Evolutionary conservation across 2,329 filamentous ascomycete species (phyloP), one percentile per base, ranked within the genome.

Genomic region (Penicillium sclerotigenum): DNA sequence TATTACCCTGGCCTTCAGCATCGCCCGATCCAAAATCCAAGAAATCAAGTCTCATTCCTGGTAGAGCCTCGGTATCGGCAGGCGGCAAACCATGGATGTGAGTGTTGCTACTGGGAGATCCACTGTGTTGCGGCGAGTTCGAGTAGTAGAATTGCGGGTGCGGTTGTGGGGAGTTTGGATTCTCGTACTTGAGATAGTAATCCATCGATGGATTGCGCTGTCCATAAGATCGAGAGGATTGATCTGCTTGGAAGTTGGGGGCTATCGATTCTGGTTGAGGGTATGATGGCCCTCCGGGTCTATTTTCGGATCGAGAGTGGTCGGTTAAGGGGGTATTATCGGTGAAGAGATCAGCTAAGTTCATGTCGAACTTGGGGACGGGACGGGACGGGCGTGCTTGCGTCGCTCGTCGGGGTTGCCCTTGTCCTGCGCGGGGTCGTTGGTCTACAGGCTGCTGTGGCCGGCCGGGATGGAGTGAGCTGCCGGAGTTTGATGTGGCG

Each of bases 351-450:
- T 81, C 79, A 37, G 74, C 77, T 11, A 82, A 69, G 58, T 82
- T 80, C 78, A 82, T 82, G 68, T 86, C 83, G 66, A 86, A 86
- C 54, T 78, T 77, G 3, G 83, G 83, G 13, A 79, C 65, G 18
- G 79, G 80, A 18, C 80, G 73, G 18, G 71, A 70, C 59, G 60
- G 72, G 63, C 63, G 73, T 58, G 60, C 69, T 63, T 71, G 75
- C 40, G 64, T 66, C 49, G 61, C 67, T 51, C 66, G 72, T 59
- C 60, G 69, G 49, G 62, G 68, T 56, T 52, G 70, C 58, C 58
- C 68, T 56, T 60, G 69, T n/a, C 53, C 51, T 61, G 22, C 60
- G 57, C 58, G 55, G 51, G 62, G 59, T 42, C 65, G 61, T 43
- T 62, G 60, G 26, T 70, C 65, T 40, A 61, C 57, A 6, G 54